These are phyloP conservation scores for Zygosaccharomyces pseudobailii DNA, from an alignment of 1,139 yeast genomes.

Conservation along the genomic window DNA sequence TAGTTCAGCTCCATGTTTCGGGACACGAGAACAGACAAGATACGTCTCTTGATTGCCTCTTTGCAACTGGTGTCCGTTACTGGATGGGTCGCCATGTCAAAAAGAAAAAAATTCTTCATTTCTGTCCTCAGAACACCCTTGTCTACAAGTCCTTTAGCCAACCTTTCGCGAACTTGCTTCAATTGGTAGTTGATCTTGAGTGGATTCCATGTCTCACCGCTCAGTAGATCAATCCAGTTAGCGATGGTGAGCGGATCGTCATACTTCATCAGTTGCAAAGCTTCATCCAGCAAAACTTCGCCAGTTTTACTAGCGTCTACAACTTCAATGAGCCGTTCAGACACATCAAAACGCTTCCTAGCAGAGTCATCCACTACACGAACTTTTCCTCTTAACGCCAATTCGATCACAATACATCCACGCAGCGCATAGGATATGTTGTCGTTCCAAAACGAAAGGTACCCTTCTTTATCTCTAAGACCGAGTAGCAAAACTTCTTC, in stretches of 20 bases:
- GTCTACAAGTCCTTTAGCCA: constrained; percentile 95
- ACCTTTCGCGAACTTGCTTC: constrained; percentile 93
- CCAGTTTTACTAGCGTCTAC: constrained; percentile 86
- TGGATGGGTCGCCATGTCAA: constrained; percentile 99
- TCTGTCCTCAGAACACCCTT: constrained; percentile 97
- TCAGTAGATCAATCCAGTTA: constrained; percentile 89
- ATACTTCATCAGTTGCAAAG: constrained; percentile 80
- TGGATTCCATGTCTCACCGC: constrained; percentile 97
- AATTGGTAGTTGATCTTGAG: constrained; percentile 91
- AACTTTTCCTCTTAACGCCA: constrained; percentile 86
- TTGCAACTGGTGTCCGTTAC: constrained; percentile 83
- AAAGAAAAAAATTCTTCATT: constrained; percentile 85
- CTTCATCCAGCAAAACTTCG: constrained; percentile 90
- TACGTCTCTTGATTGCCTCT: constrained; percentile 67
- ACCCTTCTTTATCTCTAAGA: constrained; percentile 91
- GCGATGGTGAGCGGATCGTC: constrained; percentile 78
- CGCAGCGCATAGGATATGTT: constrained; percentile 93
- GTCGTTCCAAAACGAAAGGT: constrained; percentile 96
- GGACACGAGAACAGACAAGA: constrained; percentile 62
- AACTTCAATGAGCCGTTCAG: constrained; percentile 85
- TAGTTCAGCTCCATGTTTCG: constrained; percentile 52
- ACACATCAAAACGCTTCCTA: constrained; percentile 80
- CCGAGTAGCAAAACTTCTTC: constrained; percentile 94
- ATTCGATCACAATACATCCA: constrained; percentile 87
- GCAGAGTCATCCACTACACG: constrained; percentile 89